Conservation (phyloP, 331 rosid species). For the Malus hybrid region DNA sequence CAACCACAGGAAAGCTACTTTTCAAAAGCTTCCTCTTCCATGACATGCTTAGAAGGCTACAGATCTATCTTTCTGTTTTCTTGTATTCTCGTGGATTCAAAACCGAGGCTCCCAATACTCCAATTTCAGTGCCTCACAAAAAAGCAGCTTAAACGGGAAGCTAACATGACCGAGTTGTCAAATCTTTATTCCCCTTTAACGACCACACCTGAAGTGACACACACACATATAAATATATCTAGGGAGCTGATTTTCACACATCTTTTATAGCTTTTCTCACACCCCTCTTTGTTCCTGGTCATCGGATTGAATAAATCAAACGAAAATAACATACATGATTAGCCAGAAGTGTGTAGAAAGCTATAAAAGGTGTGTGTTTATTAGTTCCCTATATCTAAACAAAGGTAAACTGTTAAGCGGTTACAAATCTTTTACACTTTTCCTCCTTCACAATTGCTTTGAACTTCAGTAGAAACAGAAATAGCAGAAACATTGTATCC, state of each 20-base stretch:
- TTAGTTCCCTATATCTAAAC: neutral
- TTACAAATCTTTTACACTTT: neutral
- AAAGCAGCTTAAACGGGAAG: constrained; percentile 7
- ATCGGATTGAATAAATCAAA: no score
- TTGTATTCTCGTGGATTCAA: constrained; percentile 11
- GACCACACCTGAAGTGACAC: constrained; percentile 6
- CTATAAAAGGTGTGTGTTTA: no score
- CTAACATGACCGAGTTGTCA: constrained; percentile 16
- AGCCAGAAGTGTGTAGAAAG: no score
- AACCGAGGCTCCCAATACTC: constrained; percentile 10
- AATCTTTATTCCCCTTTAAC: constrained; percentile 5
- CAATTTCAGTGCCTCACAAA: constrained; percentile 10
- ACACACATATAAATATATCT: no score
- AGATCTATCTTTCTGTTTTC: constrained; percentile 25
- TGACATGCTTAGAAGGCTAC: constrained; percentile 17
- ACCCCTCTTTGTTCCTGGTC: no score
- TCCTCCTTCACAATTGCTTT: neutral
- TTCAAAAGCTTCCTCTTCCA: constrained; percentile 29
- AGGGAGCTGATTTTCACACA: no score
- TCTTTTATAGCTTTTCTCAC: no score
- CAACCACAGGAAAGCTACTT: neutral
- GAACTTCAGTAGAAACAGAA: neutral
- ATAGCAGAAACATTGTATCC: neutral
- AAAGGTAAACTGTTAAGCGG: neutral
- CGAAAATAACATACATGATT: no score